A percentile compares a stretch with the other conserved stretches of the same genome.
phyloP scores from a whole-genome alignment of 441 rosid species.

The Erysimum pusillum region DNA sequence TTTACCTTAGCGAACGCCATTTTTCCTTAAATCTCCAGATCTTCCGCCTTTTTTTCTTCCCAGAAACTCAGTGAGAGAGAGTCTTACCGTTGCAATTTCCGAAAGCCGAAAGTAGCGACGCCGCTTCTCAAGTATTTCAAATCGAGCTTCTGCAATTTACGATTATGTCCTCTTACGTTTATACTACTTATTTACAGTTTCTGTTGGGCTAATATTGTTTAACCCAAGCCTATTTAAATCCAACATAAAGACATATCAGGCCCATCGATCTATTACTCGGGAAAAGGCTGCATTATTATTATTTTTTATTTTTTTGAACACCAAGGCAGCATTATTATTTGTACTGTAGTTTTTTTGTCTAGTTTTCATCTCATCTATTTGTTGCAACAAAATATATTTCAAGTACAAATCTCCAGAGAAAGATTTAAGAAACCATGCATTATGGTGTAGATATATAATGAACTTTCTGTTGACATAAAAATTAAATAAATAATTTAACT shows the following conservation, averaged over 20 bases:
- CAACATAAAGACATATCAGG: not conserved
- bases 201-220: slow-evolving; percentile 4
- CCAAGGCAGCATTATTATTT: too few relatives aligned
- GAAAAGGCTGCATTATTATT: too few relatives aligned
- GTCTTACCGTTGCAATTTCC: slow-evolving; percentile 34
- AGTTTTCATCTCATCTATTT: too few relatives aligned
- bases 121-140: slow-evolving; percentile 40
- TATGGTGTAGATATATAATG: not conserved
- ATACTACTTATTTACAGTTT: not conserved
- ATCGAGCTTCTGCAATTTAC: slow-evolving; percentile 12
- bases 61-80: slow-evolving; percentile 26
- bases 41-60: slow-evolving; percentile 22
- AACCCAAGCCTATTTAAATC: not conserved
- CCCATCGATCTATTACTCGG: slow-evolving; percentile 1
- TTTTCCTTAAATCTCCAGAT: slow-evolving; percentile 34
- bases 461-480: not conserved
- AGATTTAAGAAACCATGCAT: not conserved
- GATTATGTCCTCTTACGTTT: slow-evolving; percentile 13
- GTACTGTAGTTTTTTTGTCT: too few relatives aligned
- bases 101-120: slow-evolving; percentile 5
- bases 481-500: not conserved
- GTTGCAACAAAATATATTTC: not conserved
- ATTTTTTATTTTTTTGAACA: too few relatives aligned
- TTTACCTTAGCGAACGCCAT: slow-evolving; percentile 52
- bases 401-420: too few relatives aligned